These are phyloP conservation scores for Allium cepa DNA, from an alignment of 106 monocot genomes.

Conservation along the genomic window DNA sequence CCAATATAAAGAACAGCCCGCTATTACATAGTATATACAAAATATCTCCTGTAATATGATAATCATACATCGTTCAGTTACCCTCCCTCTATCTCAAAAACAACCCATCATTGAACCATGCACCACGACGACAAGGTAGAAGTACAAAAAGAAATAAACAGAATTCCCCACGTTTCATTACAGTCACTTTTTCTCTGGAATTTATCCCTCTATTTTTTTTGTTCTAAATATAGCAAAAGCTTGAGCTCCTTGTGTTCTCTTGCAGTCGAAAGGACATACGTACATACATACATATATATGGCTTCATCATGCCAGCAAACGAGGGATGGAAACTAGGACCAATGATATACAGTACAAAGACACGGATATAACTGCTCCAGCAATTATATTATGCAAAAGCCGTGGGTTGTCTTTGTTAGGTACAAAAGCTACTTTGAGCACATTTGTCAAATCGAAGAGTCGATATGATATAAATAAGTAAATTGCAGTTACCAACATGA, in stretches of 20 bases:
- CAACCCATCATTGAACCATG: conserved; percentile 48
- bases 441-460: conserved; percentile 63
- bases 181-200: no score
- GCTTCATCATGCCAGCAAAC: conserved; percentile 9
- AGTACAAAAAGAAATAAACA: no score
- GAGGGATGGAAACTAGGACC: conserved; percentile 34
- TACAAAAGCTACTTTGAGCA: conserved; percentile 51
- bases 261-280: no score
- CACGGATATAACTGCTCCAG: conserved; percentile 26
- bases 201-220: no score
- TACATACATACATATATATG: no score
- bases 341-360: conserved; percentile 51
- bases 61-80: no score
- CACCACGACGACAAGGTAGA: neutral
- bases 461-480: conserved; percentile 68
- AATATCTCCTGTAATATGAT: no score
- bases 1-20: no score
- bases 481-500: conserved; percentile 54
- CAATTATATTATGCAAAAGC: conserved; percentile 52
- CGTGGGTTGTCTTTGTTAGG: conserved; percentile 60
- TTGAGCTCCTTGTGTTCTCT: neutral
- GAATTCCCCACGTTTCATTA: no score
- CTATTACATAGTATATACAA: no score
- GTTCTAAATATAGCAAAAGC: no score
- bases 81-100: no score